Conservation (phyloP, 495 filamentous ascomycete species). For the Penicillium macrosclerotiorum region DNA sequence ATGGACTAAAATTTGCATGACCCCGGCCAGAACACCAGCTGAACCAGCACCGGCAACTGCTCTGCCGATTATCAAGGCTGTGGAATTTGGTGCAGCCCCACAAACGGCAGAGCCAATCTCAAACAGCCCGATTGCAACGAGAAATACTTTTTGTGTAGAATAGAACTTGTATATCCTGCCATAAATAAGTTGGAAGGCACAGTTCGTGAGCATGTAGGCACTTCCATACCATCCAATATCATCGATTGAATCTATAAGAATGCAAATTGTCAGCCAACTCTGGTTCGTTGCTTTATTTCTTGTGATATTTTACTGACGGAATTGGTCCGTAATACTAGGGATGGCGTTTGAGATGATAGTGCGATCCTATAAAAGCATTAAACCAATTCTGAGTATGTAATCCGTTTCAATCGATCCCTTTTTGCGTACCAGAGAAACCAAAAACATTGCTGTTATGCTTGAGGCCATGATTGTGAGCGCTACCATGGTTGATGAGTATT, state of each 20-base stretch:
- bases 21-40: slow-evolving; percentile 73
- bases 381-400: background rate
- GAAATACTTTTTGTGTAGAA: background rate
- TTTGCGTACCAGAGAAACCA: background rate
- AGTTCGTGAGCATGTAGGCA: background rate
- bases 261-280: background rate
- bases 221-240: background rate
- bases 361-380: slow-evolving; percentile 2
- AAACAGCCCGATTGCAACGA: slow-evolving; percentile 35
- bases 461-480: slow-evolving; percentile 17
- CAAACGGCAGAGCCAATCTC: slow-evolving; percentile 32
- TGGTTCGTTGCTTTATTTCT: too few species aligned
- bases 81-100: slow-evolving; percentile 26
- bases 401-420: background rate
- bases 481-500: background rate
- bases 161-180: background rate
- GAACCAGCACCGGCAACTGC: slow-evolving; percentile 37
- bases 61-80: background rate
- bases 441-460: slow-evolving; percentile 30
- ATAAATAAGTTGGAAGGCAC: background rate
- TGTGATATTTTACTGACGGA: background rate
- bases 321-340: background rate
- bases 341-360: background rate
- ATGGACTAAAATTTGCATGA: slow-evolving; percentile 66
- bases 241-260: background rate